Evolutionary conservation across 2,329 filamentous ascomycete genomes (phyloP), one percentile per base, ranked within the genome.

Genomic region (Ophiostoma sp.): DNA sequence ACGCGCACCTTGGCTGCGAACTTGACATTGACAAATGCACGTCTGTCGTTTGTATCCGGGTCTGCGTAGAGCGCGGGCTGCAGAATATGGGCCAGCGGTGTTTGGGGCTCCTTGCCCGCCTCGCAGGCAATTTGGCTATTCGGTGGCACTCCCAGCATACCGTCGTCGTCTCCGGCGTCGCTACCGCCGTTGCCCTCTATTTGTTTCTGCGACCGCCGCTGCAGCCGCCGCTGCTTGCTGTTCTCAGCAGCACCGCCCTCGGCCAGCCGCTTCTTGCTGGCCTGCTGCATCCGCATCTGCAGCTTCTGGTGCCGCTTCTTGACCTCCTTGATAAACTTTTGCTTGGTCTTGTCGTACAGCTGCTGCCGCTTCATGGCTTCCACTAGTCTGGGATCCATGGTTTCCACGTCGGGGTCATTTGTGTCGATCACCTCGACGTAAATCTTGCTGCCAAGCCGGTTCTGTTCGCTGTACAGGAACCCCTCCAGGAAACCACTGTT

Each of bases 1-100:
- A 96, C 89, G n/a, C 92, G 89, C 48, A 92, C 89, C 44, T 85
- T 83, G 31, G 87, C 82, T 66, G 87, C 86, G 77, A 93, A 93
- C 60, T 87, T 90, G 70, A 85, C 81, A 76, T 94, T 93, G 70
- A 88, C 83, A 75, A 96, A 96, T 0, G 93, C 11, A 41, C 15
- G 39, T 15, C 0, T 15, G 52, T 23, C 10, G 3, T 23, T 31
- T 33, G 3, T 31, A 20, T 7, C 23, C 15, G 15, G 27, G 13
- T 10, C 20, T 20, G 5, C 4, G 35, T 68, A 68, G 67, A 39
- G 69, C 64, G 54, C n/a, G 68, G 33, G 67, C 71, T 39, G 70
- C 39, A 31, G 23, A 13, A 67, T 15, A 5, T 44, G n/a, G 7
- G 23, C 20, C 10, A 67, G 39, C 23, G 39, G 36, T 27, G 39